Base-by-base conservation (phyloP, 75 land plant species). In the Sequoiadendron giganteum region DNA sequence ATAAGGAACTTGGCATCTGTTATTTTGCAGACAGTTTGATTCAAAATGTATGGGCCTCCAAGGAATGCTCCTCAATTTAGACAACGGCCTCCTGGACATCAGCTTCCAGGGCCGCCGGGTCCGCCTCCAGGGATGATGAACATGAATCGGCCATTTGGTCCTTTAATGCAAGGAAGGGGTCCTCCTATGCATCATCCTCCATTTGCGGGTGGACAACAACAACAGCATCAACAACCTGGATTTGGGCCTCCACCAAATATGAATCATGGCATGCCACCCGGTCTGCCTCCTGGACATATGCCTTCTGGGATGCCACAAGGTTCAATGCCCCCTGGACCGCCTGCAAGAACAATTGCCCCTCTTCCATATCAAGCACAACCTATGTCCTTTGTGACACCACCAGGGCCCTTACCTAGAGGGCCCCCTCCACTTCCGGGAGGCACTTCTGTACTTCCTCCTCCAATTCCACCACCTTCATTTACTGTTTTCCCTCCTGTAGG, bases 41-140 rank as follows among this genome's bases (percentile, higher is more conserved):
- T 82, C 30, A 82, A 45, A 82, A 91, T 91, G 92, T 86, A 85
- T 88, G 88, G 89, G 79, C 90, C 90, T 90, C 90, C 49, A 45
- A 82, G 89, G 42, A 89, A 88, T 85, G 76, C 36, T 55, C 82
- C 88, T 89, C 92, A 89, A 61, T 89, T 39, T 84, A 87, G 92
- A 87, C 92, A 85, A 4, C 89, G 89, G 78, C 92, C 92, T 87
- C 86, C 84, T 40, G 85, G 89, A 10, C 48, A n/a, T 73, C 92
- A 83, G 34, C 76, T 83, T 80, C 88, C 72, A 83, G 85, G 84
- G 30, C 86, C 89, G 36, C 79, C 73, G n/a, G 80, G 87, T 25
- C 86, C 87, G 40, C 82, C 90, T 36, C 82, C 55, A 30, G 82
- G 87, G 21, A 54, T 77, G 54, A 54, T 82, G 18, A 90, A 61